Evolutionary conservation across 805 yeast genomes (phyloP), one percentile per base, ranked within the genome.

Genomic region (Metschnikowia baotianmanensis): DNA sequence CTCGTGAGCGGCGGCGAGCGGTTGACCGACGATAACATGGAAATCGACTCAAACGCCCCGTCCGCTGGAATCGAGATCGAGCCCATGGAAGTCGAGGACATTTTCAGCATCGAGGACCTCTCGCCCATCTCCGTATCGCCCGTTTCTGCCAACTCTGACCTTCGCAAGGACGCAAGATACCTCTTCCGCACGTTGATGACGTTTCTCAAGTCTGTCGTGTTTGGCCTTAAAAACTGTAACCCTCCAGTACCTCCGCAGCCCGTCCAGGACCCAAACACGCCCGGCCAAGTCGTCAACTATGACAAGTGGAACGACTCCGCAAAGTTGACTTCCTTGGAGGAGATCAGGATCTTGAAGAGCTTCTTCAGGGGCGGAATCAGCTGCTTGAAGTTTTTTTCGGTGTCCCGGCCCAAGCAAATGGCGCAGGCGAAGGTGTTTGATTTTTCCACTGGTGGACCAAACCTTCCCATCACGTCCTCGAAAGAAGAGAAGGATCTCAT

Each of bases 401-500:
- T 74, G 8, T 61, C 80, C 3, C 74, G 74, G 43, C 80, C 90
- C 0, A 63, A 68, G 39, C 56, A 63, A n/a, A 36, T 47, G 12
- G 37, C 49, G 1, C 61, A 55, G 35, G 50, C 63, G 2, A 67
- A 67, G 40, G 63, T 67, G 15, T 63, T 71, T 51, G 71, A 66
- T 49, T 82, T 82, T 57, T 86, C 85, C 44, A 75, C 85, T 1
- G 78, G 84, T 12, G 91, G 89, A 7, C 91, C 95, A 5, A 83
- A 83, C 43, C 63, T 86, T 27, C 96, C 96, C 4, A 85, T 87
- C 10, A 80, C 90, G 1, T 86, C 95, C 0, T 81, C 95, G 1
- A 89, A 88, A 52, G 98, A 91, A 56, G 96, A 90, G 43, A 88
- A 90, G 52, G 99, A 93, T 53, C 69, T 90, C 43, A 89, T 93